These are phyloP conservation scores for Stagonosporopsis vannaccii DNA, from an alignment of 2,329 filamentous ascomycete genomes.

Conservation along the genomic window DNA sequence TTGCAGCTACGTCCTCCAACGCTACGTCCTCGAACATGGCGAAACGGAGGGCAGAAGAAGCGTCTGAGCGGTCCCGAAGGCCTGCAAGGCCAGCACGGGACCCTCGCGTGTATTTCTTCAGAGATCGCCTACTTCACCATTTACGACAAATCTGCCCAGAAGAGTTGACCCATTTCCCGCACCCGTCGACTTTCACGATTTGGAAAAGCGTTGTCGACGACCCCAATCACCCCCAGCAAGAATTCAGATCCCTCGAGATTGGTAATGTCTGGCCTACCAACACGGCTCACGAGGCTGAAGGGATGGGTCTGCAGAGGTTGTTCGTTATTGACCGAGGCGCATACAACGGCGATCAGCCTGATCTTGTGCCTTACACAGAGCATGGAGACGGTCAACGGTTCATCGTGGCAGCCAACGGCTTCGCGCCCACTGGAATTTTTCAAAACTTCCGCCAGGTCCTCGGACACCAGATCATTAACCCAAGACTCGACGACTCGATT, in stretches of 20 bases:
- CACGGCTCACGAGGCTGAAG: neutral
- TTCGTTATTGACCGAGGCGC: neutral
- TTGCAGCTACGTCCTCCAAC: no score
- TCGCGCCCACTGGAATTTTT: neutral
- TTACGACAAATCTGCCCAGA: neutral
- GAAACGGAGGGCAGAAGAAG: neutral
- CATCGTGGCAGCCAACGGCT: neutral
- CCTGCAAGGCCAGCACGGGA: neutral
- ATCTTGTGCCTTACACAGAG: neutral
- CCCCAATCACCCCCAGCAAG: neutral
- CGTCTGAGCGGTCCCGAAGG: neutral
- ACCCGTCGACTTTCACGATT: neutral
- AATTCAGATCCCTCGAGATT: neutral
- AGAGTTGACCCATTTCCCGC: neutral
- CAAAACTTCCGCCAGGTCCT: neutral
- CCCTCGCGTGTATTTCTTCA: neutral
- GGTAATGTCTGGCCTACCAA: neutral
- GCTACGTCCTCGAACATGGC: neutral
- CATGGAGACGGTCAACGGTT: neutral
- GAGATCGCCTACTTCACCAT: neutral
- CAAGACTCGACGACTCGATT: neutral
- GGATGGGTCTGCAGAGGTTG: neutral
- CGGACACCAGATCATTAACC: neutral
- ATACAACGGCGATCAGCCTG: neutral
- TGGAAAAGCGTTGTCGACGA: neutral